Evolutionary conservation across 1,284 basidiomycete genomes (phyloP).

Genomic region (Pseudozyma sp.): DNA sequence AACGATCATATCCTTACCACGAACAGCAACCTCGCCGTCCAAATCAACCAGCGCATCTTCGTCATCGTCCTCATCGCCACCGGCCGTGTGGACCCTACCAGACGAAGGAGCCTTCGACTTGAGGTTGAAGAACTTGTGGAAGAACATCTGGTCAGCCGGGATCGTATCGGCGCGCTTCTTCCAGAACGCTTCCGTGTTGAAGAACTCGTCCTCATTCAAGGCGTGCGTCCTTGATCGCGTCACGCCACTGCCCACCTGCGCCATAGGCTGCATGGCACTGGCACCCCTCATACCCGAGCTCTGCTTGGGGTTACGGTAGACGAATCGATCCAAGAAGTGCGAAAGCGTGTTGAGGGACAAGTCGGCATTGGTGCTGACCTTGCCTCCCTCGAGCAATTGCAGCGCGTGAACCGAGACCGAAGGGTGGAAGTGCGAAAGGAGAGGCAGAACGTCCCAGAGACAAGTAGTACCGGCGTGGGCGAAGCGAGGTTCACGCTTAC

Average conservation of each 20-base stretch:
- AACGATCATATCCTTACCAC: conserved; percentile 22
- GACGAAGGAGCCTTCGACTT: conserved; percentile 56
- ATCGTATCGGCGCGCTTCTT: conserved; percentile 79
- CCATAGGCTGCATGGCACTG: conserved; percentile 83
- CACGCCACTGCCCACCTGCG: conserved; percentile 74
- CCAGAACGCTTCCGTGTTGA: conserved; percentile 86
- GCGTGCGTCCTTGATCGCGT: conserved; percentile 77
- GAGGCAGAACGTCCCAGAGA: conserved; percentile 71
- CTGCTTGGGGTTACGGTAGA: conserved; percentile 97
- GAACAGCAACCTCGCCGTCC: conserved; percentile 74
- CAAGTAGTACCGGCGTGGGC: conserved; percentile 80
- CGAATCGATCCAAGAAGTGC: conserved; percentile 88
- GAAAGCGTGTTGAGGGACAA: conserved; percentile 91
- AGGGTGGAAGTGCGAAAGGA: conserved; percentile 88
- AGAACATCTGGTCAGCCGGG: conserved; percentile 78
- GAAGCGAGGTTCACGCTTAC: conserved; percentile 89
- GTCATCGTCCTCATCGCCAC: conserved; percentile 14
- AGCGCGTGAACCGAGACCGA: conserved; percentile 89
- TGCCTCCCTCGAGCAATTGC: conserved; percentile 79
- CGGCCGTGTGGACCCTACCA: conserved; percentile 37
- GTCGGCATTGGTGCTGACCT: conserved; percentile 83
- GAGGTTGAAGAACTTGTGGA: conserved; percentile 67
- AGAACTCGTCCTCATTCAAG: conserved; percentile 71
- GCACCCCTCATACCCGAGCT: conserved; percentile 80
- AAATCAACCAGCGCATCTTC: conserved; percentile 70